A percentile compares a stretch with the other conserved stretches of the same genome.
Evolutionary conservation across 352 stramenopile species (phyloP).

Genomic region (Globisporangium parvum): DNA sequence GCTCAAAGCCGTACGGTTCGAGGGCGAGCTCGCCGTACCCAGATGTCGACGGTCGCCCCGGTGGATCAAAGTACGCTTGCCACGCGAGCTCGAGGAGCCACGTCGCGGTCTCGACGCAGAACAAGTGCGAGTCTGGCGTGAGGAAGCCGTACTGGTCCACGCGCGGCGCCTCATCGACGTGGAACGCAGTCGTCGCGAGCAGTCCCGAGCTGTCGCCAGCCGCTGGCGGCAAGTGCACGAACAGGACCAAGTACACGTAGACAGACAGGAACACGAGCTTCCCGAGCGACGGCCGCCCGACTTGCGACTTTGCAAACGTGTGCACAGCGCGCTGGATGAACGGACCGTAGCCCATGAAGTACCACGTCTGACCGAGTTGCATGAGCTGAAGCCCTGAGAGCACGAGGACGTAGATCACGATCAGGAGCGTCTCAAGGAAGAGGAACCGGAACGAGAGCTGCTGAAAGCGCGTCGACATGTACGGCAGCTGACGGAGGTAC

Average conservation of each 20-base stretch:
- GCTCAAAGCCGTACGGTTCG: conserved; percentile 71
- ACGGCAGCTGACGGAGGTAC: conserved; percentile 64
- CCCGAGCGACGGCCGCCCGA: conserved; percentile 46
- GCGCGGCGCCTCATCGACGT: conserved; percentile 58
- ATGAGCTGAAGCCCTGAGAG: conserved; percentile 68
- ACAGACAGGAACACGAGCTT: conserved; percentile 78
- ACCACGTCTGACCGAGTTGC: conserved; percentile 53
- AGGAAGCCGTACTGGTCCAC: conserved; percentile 61
- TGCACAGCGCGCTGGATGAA: conserved; percentile 71
- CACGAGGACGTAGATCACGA: conserved; percentile 68
- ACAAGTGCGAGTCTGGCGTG: conserved; percentile 65
- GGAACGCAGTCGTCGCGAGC: conserved; percentile 60
- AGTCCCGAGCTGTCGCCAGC: conserved; percentile 40
- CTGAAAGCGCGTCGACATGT: conserved; percentile 83
- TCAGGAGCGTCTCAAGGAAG: conserved; percentile 64
- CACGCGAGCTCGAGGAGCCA: conserved; percentile 81
- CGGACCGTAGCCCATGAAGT: conserved; percentile 52
- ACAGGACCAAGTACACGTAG: conserved; percentile 81
- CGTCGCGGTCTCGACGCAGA: conserved; percentile 82
- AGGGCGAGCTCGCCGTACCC: conserved; percentile 72
- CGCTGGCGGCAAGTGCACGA: conserved; percentile 68
- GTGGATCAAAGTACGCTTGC: conserved; percentile 85
- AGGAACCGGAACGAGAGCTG: conserved; percentile 86
- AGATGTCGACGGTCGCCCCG: conserved; percentile 63
- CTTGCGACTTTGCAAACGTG: conserved; percentile 53